Evolutionary conservation across 371 early-diverging fungal genomes (phyloP).

Genomic region (Rhizopus delemar): DNA sequence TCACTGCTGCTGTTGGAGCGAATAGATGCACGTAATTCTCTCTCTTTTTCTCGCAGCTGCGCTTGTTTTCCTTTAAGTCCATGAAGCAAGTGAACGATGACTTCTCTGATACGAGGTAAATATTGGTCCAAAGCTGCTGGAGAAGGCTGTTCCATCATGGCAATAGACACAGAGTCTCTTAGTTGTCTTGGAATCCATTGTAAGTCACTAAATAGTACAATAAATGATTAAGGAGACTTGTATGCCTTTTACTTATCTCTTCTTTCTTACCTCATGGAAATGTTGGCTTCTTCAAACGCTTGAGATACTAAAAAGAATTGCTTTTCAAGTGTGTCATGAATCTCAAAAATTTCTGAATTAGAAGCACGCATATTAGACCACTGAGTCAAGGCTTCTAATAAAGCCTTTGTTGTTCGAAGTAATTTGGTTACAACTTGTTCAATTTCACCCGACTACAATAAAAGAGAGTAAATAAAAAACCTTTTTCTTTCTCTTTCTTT

Average conservation of each 20-base stretch:
- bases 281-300: conserved; percentile 56
- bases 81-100: conserved; percentile 64
- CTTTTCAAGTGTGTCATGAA: conserved; percentile 56
- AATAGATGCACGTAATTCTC: conserved; percentile 23
- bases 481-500: neutral
- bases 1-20: conserved; percentile 21
- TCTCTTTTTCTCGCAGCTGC: conserved; percentile 44
- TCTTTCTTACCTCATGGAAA: conserved; percentile 54
- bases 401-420: conserved; percentile 58
- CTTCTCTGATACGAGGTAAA: conserved; percentile 62
- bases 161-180: conserved; percentile 52
- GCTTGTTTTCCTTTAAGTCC: conserved; percentile 65
- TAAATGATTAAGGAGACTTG: no score
- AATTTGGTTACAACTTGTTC: conserved; percentile 65
- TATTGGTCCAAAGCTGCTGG: conserved; percentile 55
- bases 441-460: conserved; percentile 49
- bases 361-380: conserved; percentile 55
- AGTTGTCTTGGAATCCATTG: conserved; percentile 61
- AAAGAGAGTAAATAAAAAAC: neutral
- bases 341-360: conserved; percentile 56
- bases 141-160: conserved; percentile 59
- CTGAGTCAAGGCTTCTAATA: conserved; percentile 60
- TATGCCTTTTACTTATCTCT: neutral
- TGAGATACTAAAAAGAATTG: conserved; percentile 61
- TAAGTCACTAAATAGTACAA: conserved; percentile 45